Conservation (phyloP, 495 filamentous ascomycete species). For the Neurospora tetraspora region DNA sequence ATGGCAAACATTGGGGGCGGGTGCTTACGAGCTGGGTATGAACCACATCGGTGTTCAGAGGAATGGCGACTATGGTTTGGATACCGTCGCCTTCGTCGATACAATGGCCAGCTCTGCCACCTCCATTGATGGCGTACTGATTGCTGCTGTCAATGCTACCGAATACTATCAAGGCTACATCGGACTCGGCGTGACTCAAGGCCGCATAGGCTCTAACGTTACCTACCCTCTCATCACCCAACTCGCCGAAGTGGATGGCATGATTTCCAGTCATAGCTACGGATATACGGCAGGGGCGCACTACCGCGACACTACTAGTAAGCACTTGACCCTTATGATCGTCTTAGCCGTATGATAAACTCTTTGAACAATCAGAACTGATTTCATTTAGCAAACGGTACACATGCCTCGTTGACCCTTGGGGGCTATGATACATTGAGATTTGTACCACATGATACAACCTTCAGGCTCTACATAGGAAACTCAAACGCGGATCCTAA, state of each 20-base stretch:
- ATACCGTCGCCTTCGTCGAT: constrained; percentile 40
- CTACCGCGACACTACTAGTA: constrained; percentile 36
- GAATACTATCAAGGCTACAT: constrained; percentile 48
- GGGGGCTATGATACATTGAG: constrained; percentile 56
- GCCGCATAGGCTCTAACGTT: constrained; percentile 29
- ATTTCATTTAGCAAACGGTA: constrained; percentile 21
- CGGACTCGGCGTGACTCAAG: constrained; percentile 42
- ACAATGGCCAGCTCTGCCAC: constrained; percentile 28
- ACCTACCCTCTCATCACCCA: constrained; percentile 27
- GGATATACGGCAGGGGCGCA: constrained; percentile 59
- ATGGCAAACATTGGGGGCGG: constrained; percentile 42
- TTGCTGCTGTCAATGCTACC: constrained; percentile 46
- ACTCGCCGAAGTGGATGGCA: constrained; percentile 39
- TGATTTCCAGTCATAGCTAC: constrained; percentile 52
- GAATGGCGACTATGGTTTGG: constrained; percentile 51
- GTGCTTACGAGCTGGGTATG: constrained; percentile 42
- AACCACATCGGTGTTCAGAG: constrained; percentile 40
- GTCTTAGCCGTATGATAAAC: background rate
- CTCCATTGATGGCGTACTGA: constrained; percentile 35
- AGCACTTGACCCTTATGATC: background rate
- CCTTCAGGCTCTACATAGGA: constrained; percentile 34
- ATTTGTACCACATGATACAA: constrained; percentile 43
- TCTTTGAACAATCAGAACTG: background rate
- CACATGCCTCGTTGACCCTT: constrained; percentile 46
- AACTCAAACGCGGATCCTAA: constrained; percentile 17